Evolutionary conservation across 1,284 basidiomycete genomes (phyloP), one percentile per base, ranked within the genome.

Genomic region (Phellinidium pouzarii): DNA sequence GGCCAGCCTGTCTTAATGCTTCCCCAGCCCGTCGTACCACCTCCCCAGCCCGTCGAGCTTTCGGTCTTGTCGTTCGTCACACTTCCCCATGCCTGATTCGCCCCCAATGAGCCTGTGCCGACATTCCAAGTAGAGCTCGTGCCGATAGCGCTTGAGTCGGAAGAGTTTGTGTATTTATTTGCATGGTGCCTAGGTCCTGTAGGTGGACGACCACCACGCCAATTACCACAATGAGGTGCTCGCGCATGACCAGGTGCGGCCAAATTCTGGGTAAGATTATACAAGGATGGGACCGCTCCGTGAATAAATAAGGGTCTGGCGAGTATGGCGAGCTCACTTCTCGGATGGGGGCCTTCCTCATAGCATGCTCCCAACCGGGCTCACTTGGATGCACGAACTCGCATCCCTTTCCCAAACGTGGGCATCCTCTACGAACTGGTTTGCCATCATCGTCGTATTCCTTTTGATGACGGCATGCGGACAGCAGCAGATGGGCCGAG

Each of bases 351-450:
- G n/a, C n/a, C 22, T 42, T 23, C 36, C 45, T 22, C 20, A 25
- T 22, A 3, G 53, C 53, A 6, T 8, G 19, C 27, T 37, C 9
- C 53, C 53, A 55, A 8, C 4, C 27, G 12, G 36, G 27, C 19
- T 51, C 44, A 40, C 48, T 49, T 3, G 53, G 53, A 42, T 55
- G 53, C 7, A 55, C 36, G 34, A 46, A 55, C 5, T 44, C 27
- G 26, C 53, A 55, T 3, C 25, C 38, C 7, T 23, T 14, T 19
- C 48, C 48, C 17, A 40, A 20, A 20, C 17, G 49, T 3, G 26
- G 49, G 29, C 53, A 55, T 23, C 53, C 53, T 8, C 29, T 5
- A 22, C 14, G 22, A 12, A 20, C 23, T 7, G 49, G 22, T 1
- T 48, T 46, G 14, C 53, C 48, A 11, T 47, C 48, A 14, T 55